phyloP scores from a whole-genome alignment of 129 eudicot genomes.

The Flaveria ramosissima region DNA sequence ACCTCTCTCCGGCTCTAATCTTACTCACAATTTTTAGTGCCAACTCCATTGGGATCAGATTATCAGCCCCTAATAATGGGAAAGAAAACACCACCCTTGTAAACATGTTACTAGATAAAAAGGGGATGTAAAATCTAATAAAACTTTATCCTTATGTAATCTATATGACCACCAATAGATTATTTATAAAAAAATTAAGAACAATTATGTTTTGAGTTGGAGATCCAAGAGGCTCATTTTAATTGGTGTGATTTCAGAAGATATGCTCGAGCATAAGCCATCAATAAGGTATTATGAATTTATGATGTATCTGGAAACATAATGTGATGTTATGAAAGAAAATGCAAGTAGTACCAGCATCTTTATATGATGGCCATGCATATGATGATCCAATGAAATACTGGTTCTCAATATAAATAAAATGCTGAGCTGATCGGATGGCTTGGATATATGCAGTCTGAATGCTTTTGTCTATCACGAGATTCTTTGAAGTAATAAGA shows the following conservation, averaged over 20 bases:
- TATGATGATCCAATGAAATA: conserved; percentile 93
- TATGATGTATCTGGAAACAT: conserved; percentile 12
- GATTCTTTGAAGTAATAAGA: conserved; percentile 66
- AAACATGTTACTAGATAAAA: conserved; percentile 24
- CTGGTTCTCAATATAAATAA: conserved; percentile 91
- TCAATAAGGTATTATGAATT: not conserved
- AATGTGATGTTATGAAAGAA: not conserved
- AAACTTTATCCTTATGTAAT: not conserved
- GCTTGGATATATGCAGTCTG: conserved; percentile 96
- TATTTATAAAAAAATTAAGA: not conserved
- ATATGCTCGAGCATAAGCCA: not conserved
- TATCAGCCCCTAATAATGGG: conserved; percentile 75
- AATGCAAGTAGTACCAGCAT: conserved; percentile 60
- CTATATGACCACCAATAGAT: not conserved
- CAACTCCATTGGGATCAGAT: conserved; percentile 94
- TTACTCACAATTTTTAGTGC: conserved; percentile 82
- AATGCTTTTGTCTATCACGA: conserved; percentile 89
- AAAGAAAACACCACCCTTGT: conserved; percentile 11
- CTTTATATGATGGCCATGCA: conserved; percentile 91
- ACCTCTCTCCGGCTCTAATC: conserved; percentile 84
- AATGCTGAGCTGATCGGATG: conserved; percentile 91
- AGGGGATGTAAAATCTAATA: not conserved
- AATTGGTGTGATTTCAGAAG: not conserved
- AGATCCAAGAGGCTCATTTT: not conserved
- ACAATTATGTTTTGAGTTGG: not conserved